Evolutionary conservation across 441 rosid genomes (phyloP), one percentile per base, ranked within the genome.

Genomic region (Pelargonium cotyledonis): DNA sequence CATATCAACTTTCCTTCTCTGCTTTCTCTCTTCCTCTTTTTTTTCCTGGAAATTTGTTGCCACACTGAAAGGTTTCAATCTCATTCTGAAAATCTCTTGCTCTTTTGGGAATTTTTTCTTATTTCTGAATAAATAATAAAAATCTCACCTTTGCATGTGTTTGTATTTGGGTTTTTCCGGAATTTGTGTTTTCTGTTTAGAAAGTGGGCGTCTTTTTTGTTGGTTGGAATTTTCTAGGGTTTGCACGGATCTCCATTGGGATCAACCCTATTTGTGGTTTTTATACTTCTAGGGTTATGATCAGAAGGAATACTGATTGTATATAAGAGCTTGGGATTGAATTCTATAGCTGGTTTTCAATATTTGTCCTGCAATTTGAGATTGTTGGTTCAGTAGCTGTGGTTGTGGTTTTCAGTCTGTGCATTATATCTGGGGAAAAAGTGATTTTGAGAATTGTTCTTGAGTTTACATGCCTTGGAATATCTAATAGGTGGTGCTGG

Each of bases 161-260:
- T 58, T 58, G 12, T 10, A 77, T 70, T 68, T 21, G 71, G 73
- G 70, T 63, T 78, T 76, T 21, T 58, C 5, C 40, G 10, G 63
- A 19, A 58, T 58, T 21, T 23, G 63, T 58, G n/a, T 78, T 47
- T 2, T 43, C 63, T 4, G 21, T 63, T 69, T 62, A 12, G 49
- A 58, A 63, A 76, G 74, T 64, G 72, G 78, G 63, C 70, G 74
- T 58, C 70, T 21, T 35, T 35, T 63, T 73, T 35, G 71, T 65
- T 77, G 47, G 58, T 63, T 71, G 63, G n/a, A 31, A 60, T 67
- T 49, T 71, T 72, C 74, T 80, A 81, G 88, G 89, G 86, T 84
- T 84, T 81, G 81, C 78, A 77, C 77, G 67, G 85, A 81, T 88
- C 87, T 66, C 67, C 76, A 60, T 73, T 76, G 71, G 80, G 73